Base-by-base conservation (phyloP, 108 stramenopile species). In the Seminavis robusta region DNA sequence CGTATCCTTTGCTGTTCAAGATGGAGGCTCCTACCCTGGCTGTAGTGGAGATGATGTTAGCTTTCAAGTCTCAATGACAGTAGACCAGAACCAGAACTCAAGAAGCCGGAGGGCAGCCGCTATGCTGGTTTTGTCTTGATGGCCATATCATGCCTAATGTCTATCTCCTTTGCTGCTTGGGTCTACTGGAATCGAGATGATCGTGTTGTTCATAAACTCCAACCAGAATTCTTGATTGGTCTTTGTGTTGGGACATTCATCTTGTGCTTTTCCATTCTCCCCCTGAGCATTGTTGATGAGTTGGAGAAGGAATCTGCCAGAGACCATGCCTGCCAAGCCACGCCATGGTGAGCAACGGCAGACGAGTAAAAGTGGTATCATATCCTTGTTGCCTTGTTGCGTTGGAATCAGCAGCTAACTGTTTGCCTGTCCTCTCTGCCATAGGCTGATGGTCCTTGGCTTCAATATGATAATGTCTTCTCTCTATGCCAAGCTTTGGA, bases 401-500 rank as follows among this genome's bases (percentile, higher is more conserved):
- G n/a, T n/a, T n/a, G n/a, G n/a, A n/a, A n/a, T n/a, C n/a, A n/a
- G n/a, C n/a, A n/a, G n/a, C n/a, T n/a, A n/a, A n/a, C n/a, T n/a
- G n/a, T n/a, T n/a, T n/a, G n/a, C n/a, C n/a, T n/a, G n/a, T n/a
- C n/a, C n/a, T n/a, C n/a, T n/a, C n/a, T n/a, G n/a, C n/a, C n/a
- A n/a, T 71, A n/a, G 70, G 70, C 70, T 76, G 23, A 24, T 75
- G 25, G 60, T 49, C 24, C 46, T 75, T 24, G 83, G 83, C 16
- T 84, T 80, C 33, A 54, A 63, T 2, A 61, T 57, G 10, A 49
- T 63, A 1, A 72, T 84, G 28, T 62, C 74, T 4, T 75, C 78
- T 16, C 57, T 84, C 10, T 76, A 67, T 40, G 60, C 67, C 47
- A 84, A 84, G 65, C 66, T 74, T 4, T 76, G 66, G 74, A 67